Base-by-base conservation (phyloP, 306 rosid genomes). In the Sicyos edulis region DNA sequence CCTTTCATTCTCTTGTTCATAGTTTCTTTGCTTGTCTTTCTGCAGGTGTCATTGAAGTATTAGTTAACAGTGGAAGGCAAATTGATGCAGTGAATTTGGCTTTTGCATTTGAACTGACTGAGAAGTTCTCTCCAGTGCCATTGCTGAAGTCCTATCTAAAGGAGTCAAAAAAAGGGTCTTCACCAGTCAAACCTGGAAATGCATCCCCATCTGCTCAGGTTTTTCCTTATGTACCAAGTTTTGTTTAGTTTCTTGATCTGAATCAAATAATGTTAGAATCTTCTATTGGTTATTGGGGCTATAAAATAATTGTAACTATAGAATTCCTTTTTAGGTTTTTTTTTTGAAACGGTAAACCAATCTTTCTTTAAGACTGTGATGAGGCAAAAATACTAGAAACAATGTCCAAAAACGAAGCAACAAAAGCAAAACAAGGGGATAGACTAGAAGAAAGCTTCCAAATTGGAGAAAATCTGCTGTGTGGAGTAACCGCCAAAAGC, bases 11-110 rank as follows among this genome's bases (percentile, higher is more conserved):
- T 61, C 9, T 21, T 29, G 37, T 13, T 17, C n/a, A 52, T 6
- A 22, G 72, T 76, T 80, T 75, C 19, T 40, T n/a, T 78, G 50
- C 61, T 76, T 9, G 61, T 76, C 76, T 57, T 74, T 74, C 60
- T 80, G 63, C 91, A 93, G 98, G 95, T 80, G 97, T 95, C 59
- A 84, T 95, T 34, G 89, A 82, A 77, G 89, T 91, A 73, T 78
- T 95, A 73, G 87, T 85, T 57, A 89, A 83, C 75, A 95, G 89
- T 73, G 97, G 99, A 76, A 80, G 99, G 72, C 99, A 91, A 79
- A 89, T 95, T 82, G 99, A 95, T 75, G 99, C 97, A 1, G 91
- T 95, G 70, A 95, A 89, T 86, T 82, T 95, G 91, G 91, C 97
- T 78, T 89, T 85, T 75, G 95, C 97, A 56, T 95, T 95, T 64